Evolutionary conservation across 257 asterid genomes (phyloP), one percentile per base, ranked within the genome.

Genomic region (Avicennia marina): DNA sequence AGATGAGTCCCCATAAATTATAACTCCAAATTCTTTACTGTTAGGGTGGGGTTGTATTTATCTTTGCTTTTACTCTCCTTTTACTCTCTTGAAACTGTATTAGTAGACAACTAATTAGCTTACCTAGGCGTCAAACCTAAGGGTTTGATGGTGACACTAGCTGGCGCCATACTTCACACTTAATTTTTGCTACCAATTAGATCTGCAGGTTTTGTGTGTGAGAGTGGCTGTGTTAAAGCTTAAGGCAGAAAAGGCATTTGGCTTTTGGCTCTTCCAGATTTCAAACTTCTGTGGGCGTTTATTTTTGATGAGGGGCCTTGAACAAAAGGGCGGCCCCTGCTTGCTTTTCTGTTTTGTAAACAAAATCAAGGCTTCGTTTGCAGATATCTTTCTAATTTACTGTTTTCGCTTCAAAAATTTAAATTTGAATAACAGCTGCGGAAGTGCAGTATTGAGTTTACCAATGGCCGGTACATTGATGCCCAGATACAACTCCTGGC

Each of bases 161-260:
- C 64, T 85, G 81, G 83, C 79, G 80, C 77, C 76, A 65, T 72
- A 31, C 61, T 62, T 75, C 72, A 26, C 78, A 48, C 72, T 66
- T 58, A 66, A 53, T 54, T 63, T 65, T 34, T 15, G 41, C 61
- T 62, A 68, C 64, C 32, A 34, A 45, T 53, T n/a, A n/a, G n/a
- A n/a, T n/a, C n/a, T n/a, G n/a, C n/a, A n/a, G n/a, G n/a, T n/a
- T n/a, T n/a, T n/a, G n/a, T n/a, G n/a, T n/a, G n/a, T n/a, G n/a
- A n/a, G n/a, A n/a, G n/a, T n/a, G n/a, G n/a, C n/a, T n/a, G n/a
- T n/a, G n/a, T n/a, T n/a, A n/a, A n/a, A n/a, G n/a, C n/a, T n/a
- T n/a, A n/a, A n/a, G n/a, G n/a, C n/a, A n/a, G n/a, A n/a, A n/a
- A n/a, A n/a, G n/a, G n/a, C n/a, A n/a, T n/a, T n/a, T n/a, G n/a